Evolutionary conservation across 2,329 filamentous ascomycete genomes (phyloP).

Genomic region (Diaporthe ampelina): DNA sequence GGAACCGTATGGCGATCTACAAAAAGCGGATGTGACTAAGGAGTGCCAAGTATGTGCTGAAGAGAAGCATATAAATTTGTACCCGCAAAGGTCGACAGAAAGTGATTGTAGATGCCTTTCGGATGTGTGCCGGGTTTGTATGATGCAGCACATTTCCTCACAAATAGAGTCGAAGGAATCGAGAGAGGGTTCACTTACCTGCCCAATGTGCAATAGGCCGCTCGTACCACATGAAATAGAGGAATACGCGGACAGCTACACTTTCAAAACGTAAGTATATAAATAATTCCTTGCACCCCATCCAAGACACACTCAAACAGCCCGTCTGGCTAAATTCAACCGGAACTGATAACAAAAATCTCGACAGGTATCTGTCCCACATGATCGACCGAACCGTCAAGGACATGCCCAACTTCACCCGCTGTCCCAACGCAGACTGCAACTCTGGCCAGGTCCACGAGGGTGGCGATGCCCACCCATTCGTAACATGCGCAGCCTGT

Average conservation of each 20-base stretch:
- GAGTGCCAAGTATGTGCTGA: slow-evolving; percentile 31
- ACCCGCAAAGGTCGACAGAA: neutral
- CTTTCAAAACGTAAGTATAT: slow-evolving; percentile 16
- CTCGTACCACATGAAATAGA: slow-evolving; percentile 21
- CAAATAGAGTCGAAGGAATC: slow-evolving; percentile 30
- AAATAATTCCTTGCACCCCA: neutral
- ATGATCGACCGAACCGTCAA: slow-evolving; percentile 46
- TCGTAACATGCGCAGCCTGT: slow-evolving; percentile 48
- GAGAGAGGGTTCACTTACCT: slow-evolving; percentile 24
- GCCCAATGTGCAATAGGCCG: slow-evolving; percentile 25
- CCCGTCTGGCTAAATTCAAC: neutral
- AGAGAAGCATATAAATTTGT: slow-evolving; percentile 22
- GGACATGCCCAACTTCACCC: slow-evolving; percentile 54
- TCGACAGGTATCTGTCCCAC: slow-evolving; percentile 9
- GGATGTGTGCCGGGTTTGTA: slow-evolving; percentile 18
- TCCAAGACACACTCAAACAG: no score
- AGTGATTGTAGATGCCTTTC: slow-evolving; percentile 32
- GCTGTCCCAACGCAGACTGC: slow-evolving; percentile 57
- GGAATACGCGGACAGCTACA: slow-evolving; percentile 25
- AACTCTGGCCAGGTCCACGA: slow-evolving; percentile 59
- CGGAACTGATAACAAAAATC: neutral
- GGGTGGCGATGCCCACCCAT: slow-evolving; percentile 47
- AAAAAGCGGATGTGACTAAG: neutral
- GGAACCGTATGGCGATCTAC: no score
- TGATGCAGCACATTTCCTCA: slow-evolving; percentile 27